Base-by-base conservation (phyloP, 495 filamentous ascomycete genomes). In the Penicillium cataractarum region DNA sequence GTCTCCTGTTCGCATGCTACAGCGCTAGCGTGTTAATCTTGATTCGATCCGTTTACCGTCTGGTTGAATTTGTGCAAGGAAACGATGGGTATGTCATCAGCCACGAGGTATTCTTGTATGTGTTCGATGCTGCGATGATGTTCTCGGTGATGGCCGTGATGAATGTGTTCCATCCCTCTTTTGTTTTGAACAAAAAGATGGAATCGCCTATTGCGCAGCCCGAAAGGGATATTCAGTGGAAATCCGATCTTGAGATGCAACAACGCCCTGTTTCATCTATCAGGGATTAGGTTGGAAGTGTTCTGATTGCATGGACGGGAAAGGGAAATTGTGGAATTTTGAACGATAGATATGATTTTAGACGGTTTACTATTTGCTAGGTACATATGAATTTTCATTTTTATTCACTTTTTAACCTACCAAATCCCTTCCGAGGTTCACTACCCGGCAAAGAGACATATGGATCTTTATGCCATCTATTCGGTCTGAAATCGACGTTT, bases 111-210 rank as follows among this genome's bases (percentile, higher is more conserved):
- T 82, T 81, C 58, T 56, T 89, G 51, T 90, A 89, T 69, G 65
- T 88, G 6, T 89, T 89, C 65, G 88, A 91, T 66, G 70, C 80
- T n/a, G 37, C 74, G 24, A 65, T 85, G 35, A 90, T 90, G 87
- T 61, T 83, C 27, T 15, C 67, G 0, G 81, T 81, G 21, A 82
- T 84, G 72, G 61, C 80, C 0, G 54, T 83, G 4, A 84, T 87
- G 66, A 81, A 72, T 55, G 50, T 75, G 17, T 58, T 63, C 21
- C 69, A 72, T 58, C 71, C 72, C 3, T 63, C 61, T 13, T 39
- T 27, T 27, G 49, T 64, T 39, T 17, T 56, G 33, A 31, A 53
- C 27, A 12, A 53, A 22, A 31, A 33, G 17, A 7, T 9, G 2
- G 40, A 49, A 1, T 3, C 10, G 12, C 10, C 46, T 4, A 4